Base-by-base conservation (phyloP, 192 early-diverging fungal genomes). In the Gryganskiella cystojenkinii region DNA sequence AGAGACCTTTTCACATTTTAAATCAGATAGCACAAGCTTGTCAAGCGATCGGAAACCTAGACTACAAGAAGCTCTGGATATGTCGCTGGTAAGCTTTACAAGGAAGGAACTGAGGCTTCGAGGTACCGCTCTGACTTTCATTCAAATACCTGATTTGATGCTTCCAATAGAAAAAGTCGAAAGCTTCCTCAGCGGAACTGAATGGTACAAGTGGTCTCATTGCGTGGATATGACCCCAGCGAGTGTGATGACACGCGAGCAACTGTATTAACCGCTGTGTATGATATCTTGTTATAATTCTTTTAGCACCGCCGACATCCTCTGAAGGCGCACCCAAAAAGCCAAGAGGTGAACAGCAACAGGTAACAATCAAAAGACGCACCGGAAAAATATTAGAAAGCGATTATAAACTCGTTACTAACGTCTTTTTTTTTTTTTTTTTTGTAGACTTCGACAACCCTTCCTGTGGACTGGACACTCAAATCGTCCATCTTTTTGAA, bases 401-500 rank as follows among this genome's bases (percentile, higher is more conserved):
- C n/a, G n/a, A n/a, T n/a, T n/a, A n/a, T 56, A 22, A 56, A 31
- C 5, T 3, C n/a, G n/a, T n/a, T n/a, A n/a, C n/a, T n/a, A n/a
- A 24, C n/a, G 10, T 20, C 33, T 2, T 34, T 10, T 15, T 3
- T 22, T 40, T 33, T 15, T 49, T n/a, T 1, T 30, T n/a, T 35
- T 53, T 19, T 9, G 13, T 25, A 73, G 71, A 60, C 63, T 14
- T 65, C 71, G n/a, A 0, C 19, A 4, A 34, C 20, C 0, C 1
- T 56, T 17, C 74, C 74, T 8, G 0, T 78, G 45, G 74, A 78
- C 34, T 78, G 74, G 74, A 64, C 74, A 3, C 14, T 78, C 6
- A 78, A 69, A 22, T 51, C 50, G 7, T 51, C 65, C 5, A 33
- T 69, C 6, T 69, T 61, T 0, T 64, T 78, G 11, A 60, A 55